These are phyloP conservation scores for Colletotrichum lentis DNA, from an alignment of 2,329 filamentous ascomycete species.

Conservation along the genomic window DNA sequence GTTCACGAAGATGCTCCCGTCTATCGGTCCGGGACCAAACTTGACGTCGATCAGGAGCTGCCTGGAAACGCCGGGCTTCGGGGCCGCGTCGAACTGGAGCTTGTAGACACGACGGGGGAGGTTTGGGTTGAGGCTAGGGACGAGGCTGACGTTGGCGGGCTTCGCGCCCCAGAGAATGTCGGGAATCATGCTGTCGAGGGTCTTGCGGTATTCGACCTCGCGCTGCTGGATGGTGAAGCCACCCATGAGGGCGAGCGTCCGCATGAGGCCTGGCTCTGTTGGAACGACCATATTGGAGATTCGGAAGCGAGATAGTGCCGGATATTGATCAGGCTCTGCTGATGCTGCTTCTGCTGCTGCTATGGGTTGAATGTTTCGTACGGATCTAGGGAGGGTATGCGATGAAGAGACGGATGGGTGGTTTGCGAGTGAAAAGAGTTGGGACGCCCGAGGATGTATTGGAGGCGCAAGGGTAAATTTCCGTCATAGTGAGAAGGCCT, in stretches of 20 bases:
- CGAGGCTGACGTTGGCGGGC: not conserved
- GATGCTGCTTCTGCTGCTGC: not conserved
- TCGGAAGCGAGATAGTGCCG: not conserved
- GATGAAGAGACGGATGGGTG: too few relatives aligned
- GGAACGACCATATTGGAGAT: slow-evolving; percentile 9
- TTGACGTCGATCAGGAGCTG: slow-evolving; percentile 16
- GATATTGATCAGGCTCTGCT: not conserved
- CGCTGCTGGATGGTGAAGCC: not conserved
- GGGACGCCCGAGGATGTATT: too few relatives aligned
- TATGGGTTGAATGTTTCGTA: not conserved
- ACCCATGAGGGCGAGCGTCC: not conserved
- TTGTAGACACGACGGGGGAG: slow-evolving; percentile 2
- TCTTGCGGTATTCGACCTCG: not conserved
- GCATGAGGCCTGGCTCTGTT: not conserved
- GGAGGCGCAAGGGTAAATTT: too few relatives aligned
- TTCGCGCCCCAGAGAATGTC: slow-evolving; percentile 1
- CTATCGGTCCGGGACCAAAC: not conserved
- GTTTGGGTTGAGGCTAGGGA: not conserved
- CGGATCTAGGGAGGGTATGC: too few relatives aligned
- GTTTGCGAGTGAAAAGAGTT: too few relatives aligned
- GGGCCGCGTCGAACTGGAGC: slow-evolving; percentile 9
- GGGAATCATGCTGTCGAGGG: not conserved
- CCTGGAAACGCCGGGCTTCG: slow-evolving; percentile 12
- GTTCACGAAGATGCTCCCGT: slow-evolving; percentile 17
- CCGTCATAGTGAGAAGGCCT: too few relatives aligned